phyloP scores from a whole-genome alignment of 2,329 filamentous ascomycete species.

The Acrocalymma vagum region DNA sequence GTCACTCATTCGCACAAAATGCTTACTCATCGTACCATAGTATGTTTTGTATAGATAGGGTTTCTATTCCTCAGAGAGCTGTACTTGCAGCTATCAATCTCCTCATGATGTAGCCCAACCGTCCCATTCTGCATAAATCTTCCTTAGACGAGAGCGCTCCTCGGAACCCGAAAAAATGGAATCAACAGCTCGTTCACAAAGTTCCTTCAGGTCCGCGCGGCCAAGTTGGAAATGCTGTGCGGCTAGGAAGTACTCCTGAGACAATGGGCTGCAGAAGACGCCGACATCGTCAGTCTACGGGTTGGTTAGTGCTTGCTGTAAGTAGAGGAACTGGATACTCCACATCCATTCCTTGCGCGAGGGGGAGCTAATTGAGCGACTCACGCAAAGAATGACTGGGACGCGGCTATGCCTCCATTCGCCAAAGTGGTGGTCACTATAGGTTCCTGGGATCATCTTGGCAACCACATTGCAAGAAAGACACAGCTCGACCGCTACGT shows the following conservation, averaged over 20 bases:
- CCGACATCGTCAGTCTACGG: conserved; percentile 82
- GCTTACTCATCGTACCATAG: too few relatives aligned
- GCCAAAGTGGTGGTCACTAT: conserved; percentile 78
- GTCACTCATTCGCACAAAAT: too few relatives aligned
- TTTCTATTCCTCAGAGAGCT: too few relatives aligned
- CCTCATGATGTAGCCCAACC: conserved; percentile 16
- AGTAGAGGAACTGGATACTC: neutral
- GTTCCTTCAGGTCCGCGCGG: conserved; percentile 55
- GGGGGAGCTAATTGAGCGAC: conserved; percentile 46
- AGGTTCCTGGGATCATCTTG: conserved; percentile 73
- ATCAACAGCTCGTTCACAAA: conserved; percentile 70
- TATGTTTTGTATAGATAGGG: too few relatives aligned
- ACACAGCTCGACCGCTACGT: conserved; percentile 77
- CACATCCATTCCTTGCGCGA: too few relatives aligned
- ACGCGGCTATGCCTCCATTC: conserved; percentile 70
- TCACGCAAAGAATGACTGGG: conserved; percentile 71
- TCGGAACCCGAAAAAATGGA: conserved; percentile 72
- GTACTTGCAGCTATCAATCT: neutral
- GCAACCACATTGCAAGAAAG: conserved; percentile 83
- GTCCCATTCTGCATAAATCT: conserved; percentile 31
- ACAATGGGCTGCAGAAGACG: conserved; percentile 78
- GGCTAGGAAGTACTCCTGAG: conserved; percentile 79
- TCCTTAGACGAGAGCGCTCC: conserved; percentile 65
- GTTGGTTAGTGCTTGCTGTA: conserved; percentile 20
- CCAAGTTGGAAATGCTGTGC: conserved; percentile 73